A percentile compares a stretch with the other conserved stretches of the same genome.
Conservation (phyloP, 305 asterid species). For the Rubia peregrina region DNA sequence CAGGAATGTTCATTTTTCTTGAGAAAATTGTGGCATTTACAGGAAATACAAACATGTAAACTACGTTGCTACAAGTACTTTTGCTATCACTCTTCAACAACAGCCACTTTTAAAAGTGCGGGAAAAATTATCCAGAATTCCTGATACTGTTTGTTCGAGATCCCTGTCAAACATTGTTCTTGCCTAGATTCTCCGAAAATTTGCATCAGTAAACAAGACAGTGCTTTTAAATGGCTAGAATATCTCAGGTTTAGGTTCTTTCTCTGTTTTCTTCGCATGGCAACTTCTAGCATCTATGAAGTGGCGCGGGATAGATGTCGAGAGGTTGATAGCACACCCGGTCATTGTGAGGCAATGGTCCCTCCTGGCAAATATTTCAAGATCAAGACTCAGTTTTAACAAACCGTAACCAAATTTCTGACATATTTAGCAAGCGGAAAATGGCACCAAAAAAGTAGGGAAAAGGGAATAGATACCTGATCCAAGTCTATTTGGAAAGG, state of each 20-base stretch:
- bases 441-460: neutral
- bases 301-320: conserved; percentile 79
- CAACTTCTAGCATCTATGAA: conserved; percentile 55
- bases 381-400: neutral
- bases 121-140: neutral
- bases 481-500: conserved; percentile 75
- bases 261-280: neutral
- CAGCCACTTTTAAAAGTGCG: neutral
- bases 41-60: too few relatives aligned
- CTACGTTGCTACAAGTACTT: too few relatives aligned
- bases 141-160: neutral
- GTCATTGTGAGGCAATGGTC: conserved; percentile 66
- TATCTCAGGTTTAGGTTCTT: neutral
- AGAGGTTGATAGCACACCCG: conserved; percentile 55
- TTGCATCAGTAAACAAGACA: neutral
- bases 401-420: neutral
- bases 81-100: neutral
- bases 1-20: neutral
- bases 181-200: neutral
- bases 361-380: conserved; percentile 44
- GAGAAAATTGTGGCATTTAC: neutral
- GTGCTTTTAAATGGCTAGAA: neutral
- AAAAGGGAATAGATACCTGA: conserved; percentile 39
- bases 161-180: neutral
- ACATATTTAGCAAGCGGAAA: neutral